Conservation (phyloP, 2,329 filamentous ascomycete species). For the Triangularia setosa region DNA sequence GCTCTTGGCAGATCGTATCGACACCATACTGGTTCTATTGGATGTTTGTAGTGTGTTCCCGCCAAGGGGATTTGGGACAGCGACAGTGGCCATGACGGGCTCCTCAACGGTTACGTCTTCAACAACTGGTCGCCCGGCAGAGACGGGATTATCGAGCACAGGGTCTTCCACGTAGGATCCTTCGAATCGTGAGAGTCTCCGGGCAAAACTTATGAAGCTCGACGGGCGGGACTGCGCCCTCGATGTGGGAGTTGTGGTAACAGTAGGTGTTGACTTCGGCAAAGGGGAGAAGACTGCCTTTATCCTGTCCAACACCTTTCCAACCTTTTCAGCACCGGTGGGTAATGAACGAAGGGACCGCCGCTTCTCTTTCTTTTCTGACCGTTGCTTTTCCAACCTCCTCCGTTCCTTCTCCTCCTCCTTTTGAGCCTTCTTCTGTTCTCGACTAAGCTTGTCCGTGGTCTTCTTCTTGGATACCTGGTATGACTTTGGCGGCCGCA, state of each 20-base stretch:
- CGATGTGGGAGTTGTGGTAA: conserved; percentile 11
- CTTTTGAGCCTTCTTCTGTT: conserved; percentile 31
- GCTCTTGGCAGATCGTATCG: conserved; percentile 48
- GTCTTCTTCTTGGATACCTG: conserved; percentile 30
- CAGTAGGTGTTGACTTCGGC: conserved; percentile 11
- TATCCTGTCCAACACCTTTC: conserved; percentile 28
- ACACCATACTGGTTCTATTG: conserved; percentile 49
- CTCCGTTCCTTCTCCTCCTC: conserved; percentile 27
- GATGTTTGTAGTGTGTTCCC: conserved; percentile 27
- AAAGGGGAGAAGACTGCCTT: conserved; percentile 26
- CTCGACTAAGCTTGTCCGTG: conserved; percentile 38
- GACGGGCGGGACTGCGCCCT: conserved; percentile 23
- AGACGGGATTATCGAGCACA: not conserved
- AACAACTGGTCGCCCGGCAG: not conserved
- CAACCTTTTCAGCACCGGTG: conserved; percentile 33
- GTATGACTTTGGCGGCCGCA: conserved; percentile 30
- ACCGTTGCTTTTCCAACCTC: conserved; percentile 29
- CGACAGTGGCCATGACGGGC: conserved; percentile 30
- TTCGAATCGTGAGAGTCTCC: conserved; percentile 22
- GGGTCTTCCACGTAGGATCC: not conserved
- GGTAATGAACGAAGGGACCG: conserved; percentile 31
- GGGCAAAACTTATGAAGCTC: conserved; percentile 26
- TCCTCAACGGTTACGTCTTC: conserved; percentile 3
- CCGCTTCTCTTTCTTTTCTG: conserved; percentile 28
- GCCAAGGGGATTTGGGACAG: conserved; percentile 26